These are phyloP conservation scores for Cystobasidium slooffiae DNA, from an alignment of 1,284 basidiomycete species.

Conservation along the genomic window DNA sequence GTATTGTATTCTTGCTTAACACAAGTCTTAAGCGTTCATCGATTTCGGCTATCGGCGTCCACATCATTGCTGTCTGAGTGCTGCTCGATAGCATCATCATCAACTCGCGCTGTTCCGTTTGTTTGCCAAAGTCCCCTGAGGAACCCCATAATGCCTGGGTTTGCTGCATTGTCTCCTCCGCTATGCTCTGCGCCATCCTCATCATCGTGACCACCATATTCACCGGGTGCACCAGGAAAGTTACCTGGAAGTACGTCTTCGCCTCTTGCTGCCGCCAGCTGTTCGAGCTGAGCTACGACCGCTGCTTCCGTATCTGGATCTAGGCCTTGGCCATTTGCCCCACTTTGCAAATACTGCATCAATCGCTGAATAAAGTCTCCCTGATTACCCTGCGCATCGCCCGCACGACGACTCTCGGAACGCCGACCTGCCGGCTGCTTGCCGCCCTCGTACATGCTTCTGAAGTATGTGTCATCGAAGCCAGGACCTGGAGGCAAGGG, in stretches of 20 bases:
- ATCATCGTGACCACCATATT: background rate
- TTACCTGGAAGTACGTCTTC: constrained; percentile 17
- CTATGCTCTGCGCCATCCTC: background rate
- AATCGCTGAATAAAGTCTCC: constrained; percentile 23
- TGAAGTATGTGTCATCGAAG: constrained; percentile 40
- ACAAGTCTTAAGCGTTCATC: background rate
- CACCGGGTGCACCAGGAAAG: constrained; percentile 20
- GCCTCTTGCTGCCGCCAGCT: constrained; percentile 9
- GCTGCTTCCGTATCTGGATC: constrained; percentile 40
- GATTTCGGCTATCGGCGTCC: background rate
- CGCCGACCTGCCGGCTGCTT: background rate
- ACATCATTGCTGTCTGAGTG: background rate
- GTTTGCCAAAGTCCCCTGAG: constrained; percentile 32
- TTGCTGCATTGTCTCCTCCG: background rate
- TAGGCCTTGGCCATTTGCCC: constrained; percentile 12
- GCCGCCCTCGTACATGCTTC: constrained; percentile 30
- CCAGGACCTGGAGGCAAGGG: constrained; percentile 41
- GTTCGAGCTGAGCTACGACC: constrained; percentile 39
- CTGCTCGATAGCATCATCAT: background rate
- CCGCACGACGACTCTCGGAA: background rate
- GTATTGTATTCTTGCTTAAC: background rate
- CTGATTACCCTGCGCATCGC: background rate
- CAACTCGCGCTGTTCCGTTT: background rate
- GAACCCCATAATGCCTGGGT: constrained; percentile 21
- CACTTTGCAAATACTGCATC: constrained; percentile 36